phyloP scores from a whole-genome alignment of 164 flowering plant genomes.

The Taxillus chinensis region DNA sequence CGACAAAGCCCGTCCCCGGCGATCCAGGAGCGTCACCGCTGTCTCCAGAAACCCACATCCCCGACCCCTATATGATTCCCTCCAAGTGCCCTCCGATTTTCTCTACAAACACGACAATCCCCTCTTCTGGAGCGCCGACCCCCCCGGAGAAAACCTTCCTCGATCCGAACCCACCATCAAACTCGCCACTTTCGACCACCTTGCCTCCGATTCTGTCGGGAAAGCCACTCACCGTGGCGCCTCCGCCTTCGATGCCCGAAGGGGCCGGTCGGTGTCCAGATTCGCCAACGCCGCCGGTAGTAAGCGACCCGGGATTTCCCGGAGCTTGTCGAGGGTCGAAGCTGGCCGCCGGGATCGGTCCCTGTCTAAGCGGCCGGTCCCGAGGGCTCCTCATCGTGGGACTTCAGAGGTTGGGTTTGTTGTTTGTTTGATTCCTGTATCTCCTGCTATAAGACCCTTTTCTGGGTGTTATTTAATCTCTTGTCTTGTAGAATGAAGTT shows the following conservation, averaged over 20 bases:
- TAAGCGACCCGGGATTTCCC: slow-evolving; percentile 21
- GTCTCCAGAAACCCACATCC: slow-evolving; percentile 17
- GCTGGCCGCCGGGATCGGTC: slow-evolving; percentile 26
- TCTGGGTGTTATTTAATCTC: slow-evolving; percentile 2
- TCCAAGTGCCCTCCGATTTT: slow-evolving; percentile 21
- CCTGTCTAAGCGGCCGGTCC: slow-evolving; percentile 27
- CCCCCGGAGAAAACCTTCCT: slow-evolving; percentile 16
- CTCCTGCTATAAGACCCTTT: slow-evolving; percentile 1
- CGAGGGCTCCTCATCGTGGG: slow-evolving; percentile 19
- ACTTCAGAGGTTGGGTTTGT: slow-evolving; percentile 35
- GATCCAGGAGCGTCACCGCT: slow-evolving; percentile 68
- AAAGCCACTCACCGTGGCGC: slow-evolving; percentile 3
- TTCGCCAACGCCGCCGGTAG: slow-evolving; percentile 13
- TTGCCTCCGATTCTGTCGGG: background rate
- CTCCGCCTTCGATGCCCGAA: slow-evolving; percentile 20
- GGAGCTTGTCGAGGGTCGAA: slow-evolving; percentile 49
- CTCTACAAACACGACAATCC: slow-evolving; percentile 61
- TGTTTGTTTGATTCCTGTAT: slow-evolving; percentile 3
- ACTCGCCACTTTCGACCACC: slow-evolving; percentile 6
- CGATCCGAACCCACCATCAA: slow-evolving; percentile 2
- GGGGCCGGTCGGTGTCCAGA: slow-evolving; percentile 52
- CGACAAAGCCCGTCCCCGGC: slow-evolving; percentile 20
- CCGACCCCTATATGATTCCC: too few species aligned
- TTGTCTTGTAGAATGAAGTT: slow-evolving; percentile 31
- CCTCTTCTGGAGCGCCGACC: slow-evolving; percentile 30